phyloP scores from a whole-genome alignment of 768 basidiomycete species.

The Guyanaporus albipodus region DNA sequence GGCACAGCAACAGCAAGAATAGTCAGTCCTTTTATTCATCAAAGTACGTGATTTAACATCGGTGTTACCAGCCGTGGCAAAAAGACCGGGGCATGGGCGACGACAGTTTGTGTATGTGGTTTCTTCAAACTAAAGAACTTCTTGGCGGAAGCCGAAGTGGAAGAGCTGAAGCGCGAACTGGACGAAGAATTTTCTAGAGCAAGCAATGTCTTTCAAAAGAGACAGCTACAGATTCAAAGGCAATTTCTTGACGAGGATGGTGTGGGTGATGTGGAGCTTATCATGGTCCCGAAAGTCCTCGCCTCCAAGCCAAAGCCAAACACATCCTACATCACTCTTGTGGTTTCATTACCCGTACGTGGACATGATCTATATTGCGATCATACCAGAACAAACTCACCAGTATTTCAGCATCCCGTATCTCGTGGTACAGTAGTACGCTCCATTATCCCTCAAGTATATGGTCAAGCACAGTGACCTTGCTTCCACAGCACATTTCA shows the following conservation, averaged over 20 bases:
- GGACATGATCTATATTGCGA: background rate
- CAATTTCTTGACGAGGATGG: conserved; percentile 1
- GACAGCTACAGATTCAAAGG: conserved; percentile 13
- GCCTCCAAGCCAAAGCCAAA: conserved; percentile 3
- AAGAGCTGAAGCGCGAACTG: conserved; percentile 12
- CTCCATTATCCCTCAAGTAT: background rate
- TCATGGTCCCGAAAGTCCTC: conserved; percentile 16
- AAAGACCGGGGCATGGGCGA: conserved; percentile 13
- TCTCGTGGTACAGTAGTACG: conserved; percentile 17
- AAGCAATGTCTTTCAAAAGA: conserved; percentile 9
- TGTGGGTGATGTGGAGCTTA: conserved; percentile 16
- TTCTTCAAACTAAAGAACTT: conserved; percentile 19
- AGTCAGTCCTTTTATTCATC: conserved; percentile 5
- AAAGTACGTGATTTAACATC: background rate
- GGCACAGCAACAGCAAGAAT: conserved; percentile 11
- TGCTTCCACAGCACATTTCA: conserved; percentile 11
- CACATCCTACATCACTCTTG: conserved; percentile 12
- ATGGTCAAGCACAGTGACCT: background rate
- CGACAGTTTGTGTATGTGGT: conserved; percentile 12
- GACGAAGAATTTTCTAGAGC: conserved; percentile 4
- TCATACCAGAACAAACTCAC: background rate
- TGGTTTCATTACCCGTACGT: conserved; percentile 10
- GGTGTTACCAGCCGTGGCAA: conserved; percentile 8
- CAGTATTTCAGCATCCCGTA: conserved; percentile 14
- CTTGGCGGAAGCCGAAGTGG: conserved; percentile 7